Conservation (phyloP, 2,329 filamentous ascomycete species). For the Cladophialophora psammophila region DNA sequence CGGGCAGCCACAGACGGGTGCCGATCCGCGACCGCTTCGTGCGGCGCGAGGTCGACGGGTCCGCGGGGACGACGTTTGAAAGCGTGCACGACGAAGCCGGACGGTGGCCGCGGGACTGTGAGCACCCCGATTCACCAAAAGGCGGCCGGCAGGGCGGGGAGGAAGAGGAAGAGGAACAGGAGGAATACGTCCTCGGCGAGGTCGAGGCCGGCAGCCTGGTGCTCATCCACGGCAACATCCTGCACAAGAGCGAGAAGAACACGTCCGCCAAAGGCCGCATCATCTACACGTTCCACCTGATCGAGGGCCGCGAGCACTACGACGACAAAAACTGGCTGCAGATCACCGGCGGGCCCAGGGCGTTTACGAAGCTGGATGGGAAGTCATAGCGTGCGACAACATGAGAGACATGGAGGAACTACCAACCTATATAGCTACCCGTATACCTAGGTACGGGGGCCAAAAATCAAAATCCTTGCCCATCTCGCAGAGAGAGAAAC, state of each 20-base stretch:
- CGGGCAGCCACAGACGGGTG: slow-evolving; percentile 78
- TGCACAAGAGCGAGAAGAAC: slow-evolving; percentile 97
- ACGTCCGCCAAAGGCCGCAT: slow-evolving; percentile 83
- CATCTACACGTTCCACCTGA: slow-evolving; percentile 97
- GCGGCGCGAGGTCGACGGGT: slow-evolving; percentile 57
- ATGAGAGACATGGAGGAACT: no score
- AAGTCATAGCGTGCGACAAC: slow-evolving; percentile 16
- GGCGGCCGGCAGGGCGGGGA: slow-evolving; percentile 44
- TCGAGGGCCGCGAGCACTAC: slow-evolving; percentile 81
- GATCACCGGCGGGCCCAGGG: slow-evolving; percentile 75
- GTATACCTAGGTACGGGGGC: no score
- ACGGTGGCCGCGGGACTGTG: slow-evolving; percentile 66
- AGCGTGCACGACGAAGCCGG: slow-evolving; percentile 69
- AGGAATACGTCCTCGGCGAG: slow-evolving; percentile 78
- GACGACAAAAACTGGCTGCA: slow-evolving; percentile 94
- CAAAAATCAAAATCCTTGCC: no score
- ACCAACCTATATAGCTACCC: no score
- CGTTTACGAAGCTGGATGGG: slow-evolving; percentile 72
- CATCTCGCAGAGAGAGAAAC: no score
- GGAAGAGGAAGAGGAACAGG: slow-evolving; percentile 50
- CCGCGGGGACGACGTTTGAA: slow-evolving; percentile 70
- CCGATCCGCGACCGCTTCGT: slow-evolving; percentile 78
- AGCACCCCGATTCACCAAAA: slow-evolving; percentile 45
- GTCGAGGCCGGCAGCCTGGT: slow-evolving; percentile 91
- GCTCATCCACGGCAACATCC: slow-evolving; percentile 90